These are phyloP conservation scores for Solanum arcanum DNA, from an alignment of 257 asterid genomes.

Conservation along the genomic window DNA sequence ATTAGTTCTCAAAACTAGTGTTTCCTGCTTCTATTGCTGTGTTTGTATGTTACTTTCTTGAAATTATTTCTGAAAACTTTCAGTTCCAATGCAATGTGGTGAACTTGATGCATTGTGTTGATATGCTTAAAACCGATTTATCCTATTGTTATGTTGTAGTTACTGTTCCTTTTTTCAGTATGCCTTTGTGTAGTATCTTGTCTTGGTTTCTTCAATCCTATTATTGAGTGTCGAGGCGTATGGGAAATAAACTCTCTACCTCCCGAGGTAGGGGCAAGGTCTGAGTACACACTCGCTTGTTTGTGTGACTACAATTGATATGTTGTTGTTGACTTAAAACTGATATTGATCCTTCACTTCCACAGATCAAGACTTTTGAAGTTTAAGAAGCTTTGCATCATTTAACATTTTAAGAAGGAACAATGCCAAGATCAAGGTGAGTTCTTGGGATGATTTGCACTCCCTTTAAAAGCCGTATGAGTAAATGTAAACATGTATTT, in stretches of 20 bases:
- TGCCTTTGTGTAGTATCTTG: not conserved
- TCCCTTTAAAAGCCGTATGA: not conserved
- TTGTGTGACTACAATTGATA: not conserved
- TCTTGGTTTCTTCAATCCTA: not conserved
- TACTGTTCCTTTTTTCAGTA: too few species aligned
- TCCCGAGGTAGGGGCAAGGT: not conserved
- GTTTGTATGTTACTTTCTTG: not conserved
- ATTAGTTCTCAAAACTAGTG: not conserved
- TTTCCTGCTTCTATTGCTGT: not conserved
- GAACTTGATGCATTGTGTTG: not conserved
- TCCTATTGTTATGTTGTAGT: not conserved
- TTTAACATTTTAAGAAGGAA: not conserved
- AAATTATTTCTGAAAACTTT: not conserved
- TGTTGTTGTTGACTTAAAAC: not conserved
- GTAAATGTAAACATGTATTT: not conserved
- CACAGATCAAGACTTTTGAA: slow-evolving; percentile 10
- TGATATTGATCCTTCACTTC: not conserved
- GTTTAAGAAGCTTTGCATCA: not conserved
- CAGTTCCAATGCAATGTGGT: not conserved
- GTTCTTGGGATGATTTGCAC: not conserved
- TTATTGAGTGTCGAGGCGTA: not conserved
- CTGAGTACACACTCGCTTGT: not conserved
- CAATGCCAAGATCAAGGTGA: not conserved
- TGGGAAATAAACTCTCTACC: not conserved
- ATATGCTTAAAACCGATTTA: not conserved